These are phyloP conservation scores for Rutidosis leptorrhynchoides DNA, from an alignment of 129 eudicot genomes.

Conservation along the genomic window DNA sequence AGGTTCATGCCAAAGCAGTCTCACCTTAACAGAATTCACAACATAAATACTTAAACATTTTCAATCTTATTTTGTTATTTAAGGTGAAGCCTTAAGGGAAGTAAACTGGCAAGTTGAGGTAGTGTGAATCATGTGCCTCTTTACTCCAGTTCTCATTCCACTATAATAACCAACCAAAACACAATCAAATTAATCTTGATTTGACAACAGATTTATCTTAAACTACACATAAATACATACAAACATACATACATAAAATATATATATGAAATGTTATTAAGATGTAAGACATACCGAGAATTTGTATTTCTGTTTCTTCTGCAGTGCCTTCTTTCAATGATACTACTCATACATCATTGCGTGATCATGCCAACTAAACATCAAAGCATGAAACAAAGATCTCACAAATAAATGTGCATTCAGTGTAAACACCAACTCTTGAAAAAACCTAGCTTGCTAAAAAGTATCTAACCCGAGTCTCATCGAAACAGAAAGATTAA, in stretches of 20 bases:
- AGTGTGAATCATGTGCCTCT: slow-evolving; percentile 71
- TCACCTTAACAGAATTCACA: slow-evolving; percentile 24
- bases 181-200: not conserved
- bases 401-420: not conserved
- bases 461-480: no score
- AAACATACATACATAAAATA: not conserved
- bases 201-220: slow-evolving; percentile 6
- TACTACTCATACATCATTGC: slow-evolving; percentile 83
- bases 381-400: slow-evolving; percentile 9
- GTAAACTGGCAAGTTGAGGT: slow-evolving; percentile 80
- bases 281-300: slow-evolving; percentile 49
- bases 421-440: no score
- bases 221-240: not conserved
- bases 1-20: slow-evolving; percentile 20
- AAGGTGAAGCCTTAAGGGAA: slow-evolving; percentile 47
- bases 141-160: slow-evolving; percentile 73
- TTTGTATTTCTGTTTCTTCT: slow-evolving; percentile 56
- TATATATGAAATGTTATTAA: not conserved
- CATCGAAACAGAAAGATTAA: no score
- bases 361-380: slow-evolving; percentile 86
- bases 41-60: slow-evolving; percentile 13
- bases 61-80: not conserved
- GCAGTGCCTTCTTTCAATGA: slow-evolving; percentile 81
- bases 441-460: no score
- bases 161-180: slow-evolving; percentile 45